phyloP scores from a whole-genome alignment of 192 early-diverging fungal species.

The Dissophora globulifera region DNA sequence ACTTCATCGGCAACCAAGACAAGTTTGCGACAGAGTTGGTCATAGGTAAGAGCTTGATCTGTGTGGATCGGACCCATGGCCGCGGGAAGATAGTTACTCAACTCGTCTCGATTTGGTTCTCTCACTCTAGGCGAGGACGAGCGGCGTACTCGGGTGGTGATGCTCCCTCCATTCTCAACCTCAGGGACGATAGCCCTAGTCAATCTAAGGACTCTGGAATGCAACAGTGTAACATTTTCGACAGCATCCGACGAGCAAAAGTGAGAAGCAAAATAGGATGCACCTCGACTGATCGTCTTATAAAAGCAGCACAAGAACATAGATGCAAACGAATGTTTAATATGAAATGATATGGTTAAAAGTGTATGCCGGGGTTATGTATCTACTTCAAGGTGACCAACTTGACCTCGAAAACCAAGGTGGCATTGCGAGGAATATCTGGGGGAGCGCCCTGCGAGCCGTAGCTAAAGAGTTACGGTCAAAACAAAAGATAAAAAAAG shows the following conservation, averaged over 20 bases:
- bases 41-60: too few species aligned
- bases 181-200: constrained; percentile 80
- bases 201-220: constrained; percentile 78
- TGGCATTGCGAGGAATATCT: constrained; percentile 91
- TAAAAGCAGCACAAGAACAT: neutral
- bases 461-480: too few species aligned
- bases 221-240: constrained; percentile 52
- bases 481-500: too few species aligned
- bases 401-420: constrained; percentile 92
- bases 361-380: neutral
- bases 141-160: constrained; percentile 72
- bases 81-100: too few species aligned
- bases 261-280: too few species aligned
- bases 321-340: neutral
- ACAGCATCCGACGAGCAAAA: neutral
- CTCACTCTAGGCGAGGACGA: constrained; percentile 66
- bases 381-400: constrained; percentile 75
- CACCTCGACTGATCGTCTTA: too few species aligned
- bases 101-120: too few species aligned
- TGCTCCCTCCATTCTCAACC: constrained; percentile 80
- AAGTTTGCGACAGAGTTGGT: constrained; percentile 69
- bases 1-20: constrained; percentile 90
- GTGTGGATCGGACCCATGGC: too few species aligned
- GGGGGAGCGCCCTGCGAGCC: constrained; percentile 90
- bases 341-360: neutral